These are phyloP conservation scores for Hippophae tibetana DNA, from an alignment of 306 rosid genomes.

Conservation along the genomic window DNA sequence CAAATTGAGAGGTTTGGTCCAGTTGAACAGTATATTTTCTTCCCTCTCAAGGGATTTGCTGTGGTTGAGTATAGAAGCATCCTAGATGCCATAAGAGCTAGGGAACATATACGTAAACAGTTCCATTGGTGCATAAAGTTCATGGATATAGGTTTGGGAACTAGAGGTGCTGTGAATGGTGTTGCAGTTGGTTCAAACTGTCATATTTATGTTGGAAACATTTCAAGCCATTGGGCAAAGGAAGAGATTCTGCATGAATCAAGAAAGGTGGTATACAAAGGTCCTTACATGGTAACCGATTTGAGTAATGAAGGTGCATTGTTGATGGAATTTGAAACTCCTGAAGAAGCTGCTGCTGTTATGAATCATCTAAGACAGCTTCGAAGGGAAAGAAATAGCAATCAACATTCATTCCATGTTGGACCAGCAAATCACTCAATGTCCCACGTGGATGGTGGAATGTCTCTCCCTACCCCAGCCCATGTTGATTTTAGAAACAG, in stretches of 20 bases:
- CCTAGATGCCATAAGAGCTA: slow-evolving; percentile 68
- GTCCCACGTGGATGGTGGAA: slow-evolving; percentile 46
- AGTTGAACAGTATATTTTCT: slow-evolving; percentile 55
- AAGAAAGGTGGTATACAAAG: slow-evolving; percentile 57
- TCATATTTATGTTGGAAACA: slow-evolving; percentile 63
- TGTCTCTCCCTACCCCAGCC: slow-evolving; percentile 38
- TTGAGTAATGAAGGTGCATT: slow-evolving; percentile 72
- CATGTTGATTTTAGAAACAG: slow-evolving; percentile 36
- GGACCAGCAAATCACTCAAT: slow-evolving; percentile 36
- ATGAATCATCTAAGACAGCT: slow-evolving; percentile 76
- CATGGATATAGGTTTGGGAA: slow-evolving; percentile 86
- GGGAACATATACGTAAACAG: slow-evolving; percentile 56
- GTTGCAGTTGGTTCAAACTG: slow-evolving; percentile 80
- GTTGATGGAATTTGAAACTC: slow-evolving; percentile 80
- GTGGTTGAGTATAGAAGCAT: slow-evolving; percentile 76
- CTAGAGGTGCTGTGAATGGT: slow-evolving; percentile 69
- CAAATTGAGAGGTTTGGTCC: slow-evolving; percentile 88
- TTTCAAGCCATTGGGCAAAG: slow-evolving; percentile 77
- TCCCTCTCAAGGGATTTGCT: slow-evolving; percentile 67
- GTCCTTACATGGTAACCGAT: slow-evolving; percentile 59
- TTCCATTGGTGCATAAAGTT: slow-evolving; percentile 73
- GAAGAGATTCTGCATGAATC: slow-evolving; percentile 86
- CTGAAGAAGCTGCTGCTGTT: slow-evolving; percentile 79
- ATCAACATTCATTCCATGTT: slow-evolving; percentile 39
- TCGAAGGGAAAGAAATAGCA: slow-evolving; percentile 57